phyloP scores from a whole-genome alignment of 2,329 filamentous ascomycete species.

The Sphaerostilbella broomeana region DNA sequence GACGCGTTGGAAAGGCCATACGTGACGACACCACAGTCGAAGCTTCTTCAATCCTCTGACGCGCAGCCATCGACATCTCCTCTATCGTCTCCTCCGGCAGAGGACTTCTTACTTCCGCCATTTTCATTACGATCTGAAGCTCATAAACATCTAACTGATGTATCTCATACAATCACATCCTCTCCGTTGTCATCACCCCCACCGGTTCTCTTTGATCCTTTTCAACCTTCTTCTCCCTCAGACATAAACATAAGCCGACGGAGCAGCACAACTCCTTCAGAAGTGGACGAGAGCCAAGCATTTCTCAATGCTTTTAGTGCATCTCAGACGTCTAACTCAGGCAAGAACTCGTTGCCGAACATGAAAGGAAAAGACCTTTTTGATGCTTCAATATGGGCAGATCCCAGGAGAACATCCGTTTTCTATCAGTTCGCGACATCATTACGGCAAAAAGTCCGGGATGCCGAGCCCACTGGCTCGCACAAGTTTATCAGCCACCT shows the following conservation, averaged over 20 bases:
- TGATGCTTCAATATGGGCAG: constrained; percentile 63
- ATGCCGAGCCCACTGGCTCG: constrained; percentile 57
- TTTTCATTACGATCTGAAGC: constrained; percentile 20
- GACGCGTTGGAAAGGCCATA: constrained; percentile 5
- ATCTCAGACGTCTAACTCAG: constrained; percentile 32
- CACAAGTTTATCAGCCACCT: constrained; percentile 64
- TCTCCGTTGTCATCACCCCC: constrained; percentile 54
- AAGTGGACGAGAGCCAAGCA: constrained; percentile 38
- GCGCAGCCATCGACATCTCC: constrained; percentile 27
- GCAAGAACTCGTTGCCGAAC: constrained; percentile 42
- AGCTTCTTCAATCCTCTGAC: constrained; percentile 12
- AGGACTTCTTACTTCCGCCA: constrained; percentile 24
- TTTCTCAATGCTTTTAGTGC: constrained; percentile 32
- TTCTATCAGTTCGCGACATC: constrained; percentile 69
- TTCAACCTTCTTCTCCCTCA: constrained; percentile 32
- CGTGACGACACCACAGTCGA: constrained; percentile 15
- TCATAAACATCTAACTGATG: constrained; percentile 18
- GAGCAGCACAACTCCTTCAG: constrained; percentile 37
- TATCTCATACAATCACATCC: constrained; percentile 32
- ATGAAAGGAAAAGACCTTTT: constrained; percentile 68
- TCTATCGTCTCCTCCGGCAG: constrained; percentile 32
- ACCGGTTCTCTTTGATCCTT: constrained; percentile 46
- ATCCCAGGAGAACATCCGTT: constrained; percentile 60
- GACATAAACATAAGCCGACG: constrained; percentile 29
- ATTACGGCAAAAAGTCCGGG: constrained; percentile 55